Evolutionary conservation across 2,329 filamentous ascomycete species (phyloP), one percentile per base, ranked within the genome.

Genomic region (Botrytis squamosa): DNA sequence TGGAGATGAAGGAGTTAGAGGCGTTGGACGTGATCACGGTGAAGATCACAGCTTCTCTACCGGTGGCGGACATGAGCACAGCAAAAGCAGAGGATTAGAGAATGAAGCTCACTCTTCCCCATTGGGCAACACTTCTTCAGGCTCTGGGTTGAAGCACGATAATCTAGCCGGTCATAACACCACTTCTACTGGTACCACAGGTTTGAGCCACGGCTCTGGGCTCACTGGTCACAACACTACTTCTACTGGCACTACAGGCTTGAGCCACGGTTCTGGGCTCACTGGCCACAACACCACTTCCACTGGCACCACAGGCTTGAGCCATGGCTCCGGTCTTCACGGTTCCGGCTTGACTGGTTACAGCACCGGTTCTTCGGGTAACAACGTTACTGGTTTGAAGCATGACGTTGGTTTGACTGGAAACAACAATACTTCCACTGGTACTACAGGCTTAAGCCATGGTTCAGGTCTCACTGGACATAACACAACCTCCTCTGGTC

Each of bases 71-170:
- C 38, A 68, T 57, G 66, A 68, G 49, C 49, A 68, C n/a, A 42
- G 66, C n/a, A 70, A 70, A 42, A 44, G 29, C 16, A 70, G 55
- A 62, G 52, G 14, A 44, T 62, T 62, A n/a, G 68, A 70, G 29
- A 44, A 46, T 9, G 52, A 70, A 5, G 62, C 22, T 9, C 36
- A 70, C 44, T 59, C 68, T 46, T 29, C 40, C 36, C 68, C 68
- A 18, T 46, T 70, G 40, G 55, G 68, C 20, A 70, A 70, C 55
- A 70, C 68, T 18, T 59, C 67, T 25, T 60, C 68, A 36, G 55
- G 55, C 36, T 46, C 68, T 46, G 68, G 38, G n/a, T 33, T 44
- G 42, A 44, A 55, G 49, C 49, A 55, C 49, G 25, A 55, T 55
- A 49, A 36, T 14, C 25, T 49, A n/a, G 36, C 36, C 20, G 46